Percentiles rank a stretch among this genome's conserved stretches.
These are phyloP conservation scores for Mucor velutinosus DNA, from an alignment of 371 early-diverging fungal species.

Conservation along the genomic window DNA sequence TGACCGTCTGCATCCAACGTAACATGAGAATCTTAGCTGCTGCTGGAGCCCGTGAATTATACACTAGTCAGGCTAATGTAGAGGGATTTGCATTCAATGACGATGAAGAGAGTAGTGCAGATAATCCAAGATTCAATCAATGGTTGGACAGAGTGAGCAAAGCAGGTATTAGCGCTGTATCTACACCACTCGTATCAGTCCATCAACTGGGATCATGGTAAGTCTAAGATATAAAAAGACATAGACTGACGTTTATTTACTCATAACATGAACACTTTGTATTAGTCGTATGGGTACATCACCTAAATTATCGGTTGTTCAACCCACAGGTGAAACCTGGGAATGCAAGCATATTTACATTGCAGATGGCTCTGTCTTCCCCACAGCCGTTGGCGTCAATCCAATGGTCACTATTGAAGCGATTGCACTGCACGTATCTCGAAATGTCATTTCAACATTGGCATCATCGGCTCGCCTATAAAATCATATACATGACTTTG, in stretches of 20 bases:
- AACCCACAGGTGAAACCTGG: conserved; percentile 67
- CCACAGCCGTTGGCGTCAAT: conserved; percentile 72
- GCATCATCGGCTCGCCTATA: conserved; percentile 4
- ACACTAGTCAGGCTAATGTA: conserved; percentile 43
- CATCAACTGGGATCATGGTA: conserved; percentile 70
- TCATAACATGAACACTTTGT: background rate
- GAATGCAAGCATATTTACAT: conserved; percentile 70
- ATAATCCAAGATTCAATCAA: conserved; percentile 36
- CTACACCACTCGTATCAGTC: conserved; percentile 24
- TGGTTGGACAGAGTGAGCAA: conserved; percentile 29
- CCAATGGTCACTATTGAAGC: conserved; percentile 68
- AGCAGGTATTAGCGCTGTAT: conserved; percentile 13
- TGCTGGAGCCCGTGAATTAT: conserved; percentile 67
- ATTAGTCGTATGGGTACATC: conserved; percentile 64
- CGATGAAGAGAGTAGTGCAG: conserved; percentile 32
- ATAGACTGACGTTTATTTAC: background rate
- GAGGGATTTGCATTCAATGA: conserved; percentile 36
- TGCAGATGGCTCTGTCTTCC: conserved; percentile 70
- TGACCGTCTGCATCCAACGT: conserved; percentile 49
- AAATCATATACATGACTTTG: background rate
- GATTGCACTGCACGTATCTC: conserved; percentile 45
- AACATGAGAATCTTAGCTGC: conserved; percentile 57
- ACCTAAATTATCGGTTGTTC: conserved; percentile 52
- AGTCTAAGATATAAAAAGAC: background rate
- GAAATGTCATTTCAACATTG: conserved; percentile 1